phyloP scores from a whole-genome alignment of 2,329 filamentous ascomycete genomes.

The Venturiaceae sp. region DNA sequence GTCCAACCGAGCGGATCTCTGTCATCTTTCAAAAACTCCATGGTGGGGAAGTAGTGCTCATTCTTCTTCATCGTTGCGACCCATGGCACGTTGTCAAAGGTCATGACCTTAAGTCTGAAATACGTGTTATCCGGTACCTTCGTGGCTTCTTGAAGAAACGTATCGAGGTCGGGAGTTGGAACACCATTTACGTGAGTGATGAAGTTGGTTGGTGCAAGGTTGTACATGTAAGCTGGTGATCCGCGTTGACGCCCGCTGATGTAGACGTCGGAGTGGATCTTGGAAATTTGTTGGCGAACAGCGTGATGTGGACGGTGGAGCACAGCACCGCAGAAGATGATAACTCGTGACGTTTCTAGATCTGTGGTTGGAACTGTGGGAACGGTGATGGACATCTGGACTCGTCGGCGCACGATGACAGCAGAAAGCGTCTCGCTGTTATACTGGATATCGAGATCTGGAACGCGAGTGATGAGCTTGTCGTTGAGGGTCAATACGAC shows the following conservation, averaged over 20 bases:
- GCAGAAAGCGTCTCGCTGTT: conserved; percentile 74
- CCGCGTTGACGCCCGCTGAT: conserved; percentile 79
- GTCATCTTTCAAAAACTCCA: conserved; percentile 52
- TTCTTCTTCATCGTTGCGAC: conserved; percentile 99
- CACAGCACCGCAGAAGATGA: conserved; percentile 92
- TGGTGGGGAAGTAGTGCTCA: conserved; percentile 79
- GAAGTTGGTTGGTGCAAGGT: conserved; percentile 92
- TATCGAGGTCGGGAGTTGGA: conserved; percentile 69
- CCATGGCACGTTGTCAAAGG: conserved; percentile 97
- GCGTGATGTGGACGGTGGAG: conserved; percentile 91
- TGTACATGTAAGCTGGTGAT: conserved; percentile 80
- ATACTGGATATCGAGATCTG: conserved; percentile 95
- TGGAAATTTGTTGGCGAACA: conserved; percentile 93
- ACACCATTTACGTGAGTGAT: conserved; percentile 92
- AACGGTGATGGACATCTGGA: conserved; percentile 67
- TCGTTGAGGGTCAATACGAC: conserved; percentile 85
- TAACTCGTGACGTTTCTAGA: conserved; percentile 82
- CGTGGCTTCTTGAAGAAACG: conserved; percentile 71
- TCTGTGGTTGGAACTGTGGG: conserved; percentile 82
- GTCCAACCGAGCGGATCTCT: conserved; percentile 45
- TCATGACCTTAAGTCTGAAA: conserved; percentile 94
- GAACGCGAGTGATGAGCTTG: conserved; percentile 85
- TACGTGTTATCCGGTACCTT: conserved; percentile 96
- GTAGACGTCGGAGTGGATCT: conserved; percentile 93
- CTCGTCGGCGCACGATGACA: conserved; percentile 73